Conservation (phyloP, 352 stramenopile species). For the Pythium oligandrum region DNA sequence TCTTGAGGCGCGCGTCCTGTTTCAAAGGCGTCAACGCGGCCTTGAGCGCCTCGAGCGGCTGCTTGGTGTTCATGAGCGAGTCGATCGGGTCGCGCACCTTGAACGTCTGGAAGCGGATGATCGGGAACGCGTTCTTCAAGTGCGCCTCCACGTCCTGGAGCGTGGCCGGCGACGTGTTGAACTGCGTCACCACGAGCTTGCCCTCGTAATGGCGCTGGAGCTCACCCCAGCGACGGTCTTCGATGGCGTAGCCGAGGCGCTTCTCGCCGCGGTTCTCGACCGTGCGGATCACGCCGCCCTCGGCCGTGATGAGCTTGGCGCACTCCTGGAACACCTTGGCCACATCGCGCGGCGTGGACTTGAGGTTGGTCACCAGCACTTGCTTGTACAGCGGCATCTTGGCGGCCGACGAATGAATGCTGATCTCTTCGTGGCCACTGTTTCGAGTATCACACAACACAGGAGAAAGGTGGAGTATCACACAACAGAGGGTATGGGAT, state of each 20-base stretch:
- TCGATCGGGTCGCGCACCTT: conserved; percentile 80
- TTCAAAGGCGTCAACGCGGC: conserved; percentile 43
- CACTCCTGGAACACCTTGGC: conserved; percentile 81
- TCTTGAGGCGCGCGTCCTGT: conserved; percentile 22
- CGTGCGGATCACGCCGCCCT: conserved; percentile 70
- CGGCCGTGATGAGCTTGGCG: conserved; percentile 55
- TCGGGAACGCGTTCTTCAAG: conserved; percentile 81
- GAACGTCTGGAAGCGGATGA: conserved; percentile 86
- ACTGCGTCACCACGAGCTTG: conserved; percentile 84
- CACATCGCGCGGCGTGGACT: conserved; percentile 80
- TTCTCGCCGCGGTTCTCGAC: conserved; percentile 82
- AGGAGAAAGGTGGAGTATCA: no score
- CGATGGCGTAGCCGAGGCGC: conserved; percentile 74
- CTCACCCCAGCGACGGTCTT: conserved; percentile 82
- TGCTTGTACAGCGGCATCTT: conserved; percentile 88
- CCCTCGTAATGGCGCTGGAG: conserved; percentile 82
- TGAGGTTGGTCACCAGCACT: conserved; percentile 85
- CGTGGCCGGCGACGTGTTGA: conserved; percentile 69
- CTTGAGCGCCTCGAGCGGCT: conserved; percentile 58
- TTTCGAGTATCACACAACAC: not conserved
- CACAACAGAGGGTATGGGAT: no score
- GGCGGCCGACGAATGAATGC: not conserved
- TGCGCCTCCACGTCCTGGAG: conserved; percentile 74
- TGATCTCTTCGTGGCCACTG: conserved; percentile 18
- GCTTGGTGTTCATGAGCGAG: conserved; percentile 77